These are phyloP conservation scores for Sparassis latifolia DNA, from an alignment of 1,284 basidiomycete genomes.

Conservation along the genomic window DNA sequence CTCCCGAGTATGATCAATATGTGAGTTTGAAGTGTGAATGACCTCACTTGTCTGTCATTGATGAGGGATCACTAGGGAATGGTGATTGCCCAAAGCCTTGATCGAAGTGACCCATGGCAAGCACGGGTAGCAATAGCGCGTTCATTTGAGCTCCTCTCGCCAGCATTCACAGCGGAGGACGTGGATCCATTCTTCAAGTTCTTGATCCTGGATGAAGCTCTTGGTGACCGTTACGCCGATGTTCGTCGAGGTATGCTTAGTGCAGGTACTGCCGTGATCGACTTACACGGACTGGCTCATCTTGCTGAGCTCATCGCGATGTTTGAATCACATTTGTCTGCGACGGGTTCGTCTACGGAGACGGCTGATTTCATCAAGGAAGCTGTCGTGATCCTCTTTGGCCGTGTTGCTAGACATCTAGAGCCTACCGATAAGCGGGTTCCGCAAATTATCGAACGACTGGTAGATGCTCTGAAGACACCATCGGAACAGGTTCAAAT, in stretches of 20 bases:
- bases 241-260: slow-evolving; percentile 86
- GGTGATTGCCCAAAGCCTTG: slow-evolving; percentile 86
- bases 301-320: slow-evolving; percentile 76
- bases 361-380: slow-evolving; percentile 88
- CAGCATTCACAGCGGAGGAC: slow-evolving; percentile 57
- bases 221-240: slow-evolving; percentile 81
- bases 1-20: slow-evolving; percentile 87
- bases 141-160: slow-evolving; percentile 68
- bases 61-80: slow-evolving; percentile 62
- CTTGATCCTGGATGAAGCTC: slow-evolving; percentile 77
- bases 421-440: slow-evolving; percentile 72
- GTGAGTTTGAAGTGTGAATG: slow-evolving; percentile 35
- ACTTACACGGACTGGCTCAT: slow-evolving; percentile 72
- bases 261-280: slow-evolving; percentile 81
- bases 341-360: slow-evolving; percentile 59
- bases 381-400: slow-evolving; percentile 92
- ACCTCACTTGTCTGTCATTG: background rate
- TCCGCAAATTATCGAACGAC: slow-evolving; percentile 81
- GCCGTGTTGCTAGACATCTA: slow-evolving; percentile 88
- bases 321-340: slow-evolving; percentile 79
- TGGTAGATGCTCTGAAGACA: slow-evolving; percentile 89
- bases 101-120: slow-evolving; percentile 90
- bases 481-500: slow-evolving; percentile 96
- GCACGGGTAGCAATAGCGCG: slow-evolving; percentile 74
- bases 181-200: slow-evolving; percentile 85